Evolutionary conservation across 495 filamentous ascomycete genomes (phyloP).

Genomic region (Astrocystis sublimbata): DNA sequence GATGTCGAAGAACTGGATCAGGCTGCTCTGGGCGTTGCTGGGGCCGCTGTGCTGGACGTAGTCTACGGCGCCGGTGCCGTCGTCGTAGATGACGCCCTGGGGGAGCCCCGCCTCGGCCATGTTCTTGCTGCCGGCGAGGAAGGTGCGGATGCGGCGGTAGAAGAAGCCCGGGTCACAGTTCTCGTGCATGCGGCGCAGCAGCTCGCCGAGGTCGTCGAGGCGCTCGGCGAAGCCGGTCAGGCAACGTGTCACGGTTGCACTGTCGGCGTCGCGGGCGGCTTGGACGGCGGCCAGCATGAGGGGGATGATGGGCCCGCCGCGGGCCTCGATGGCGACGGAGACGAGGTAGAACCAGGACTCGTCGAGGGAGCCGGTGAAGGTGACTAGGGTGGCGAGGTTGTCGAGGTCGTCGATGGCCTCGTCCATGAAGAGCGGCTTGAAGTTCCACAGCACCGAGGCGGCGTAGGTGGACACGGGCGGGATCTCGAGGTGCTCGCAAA

Average conservation of each 20-base stretch:
- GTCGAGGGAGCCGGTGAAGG: constrained; percentile 93
- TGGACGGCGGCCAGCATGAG: constrained; percentile 84
- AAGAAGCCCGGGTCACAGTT: constrained; percentile 91
- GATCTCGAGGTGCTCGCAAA: constrained; percentile 80
- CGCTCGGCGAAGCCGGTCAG: constrained; percentile 79
- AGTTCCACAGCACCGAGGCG: constrained; percentile 92
- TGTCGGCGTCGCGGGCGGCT: constrained; percentile 74
- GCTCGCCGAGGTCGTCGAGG: constrained; percentile 73
- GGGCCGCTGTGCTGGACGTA: constrained; percentile 86
- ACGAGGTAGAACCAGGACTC: constrained; percentile 99
- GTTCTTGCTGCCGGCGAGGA: constrained; percentile 93
- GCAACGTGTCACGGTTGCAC: constrained; percentile 67
- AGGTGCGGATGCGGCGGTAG: constrained; percentile 90
- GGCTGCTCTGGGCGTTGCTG: constrained; percentile 91
- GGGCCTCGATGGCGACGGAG: constrained; percentile 92
- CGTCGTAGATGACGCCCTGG: constrained; percentile 82
- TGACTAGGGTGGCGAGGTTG: constrained; percentile 81
- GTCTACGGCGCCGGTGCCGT: constrained; percentile 61
- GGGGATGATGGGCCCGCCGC: constrained; percentile 83
- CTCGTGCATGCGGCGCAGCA: constrained; percentile 87
- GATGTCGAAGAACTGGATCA: constrained; percentile 94
- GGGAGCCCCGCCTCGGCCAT: constrained; percentile 93
- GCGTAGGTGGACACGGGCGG: constrained; percentile 96
- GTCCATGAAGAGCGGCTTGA: constrained; percentile 78
- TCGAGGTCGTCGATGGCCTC: constrained; percentile 78